Evolutionary conservation across 371 early-diverging fungal genomes (phyloP).

Genomic region (Zopfochytrium polystomum): DNA sequence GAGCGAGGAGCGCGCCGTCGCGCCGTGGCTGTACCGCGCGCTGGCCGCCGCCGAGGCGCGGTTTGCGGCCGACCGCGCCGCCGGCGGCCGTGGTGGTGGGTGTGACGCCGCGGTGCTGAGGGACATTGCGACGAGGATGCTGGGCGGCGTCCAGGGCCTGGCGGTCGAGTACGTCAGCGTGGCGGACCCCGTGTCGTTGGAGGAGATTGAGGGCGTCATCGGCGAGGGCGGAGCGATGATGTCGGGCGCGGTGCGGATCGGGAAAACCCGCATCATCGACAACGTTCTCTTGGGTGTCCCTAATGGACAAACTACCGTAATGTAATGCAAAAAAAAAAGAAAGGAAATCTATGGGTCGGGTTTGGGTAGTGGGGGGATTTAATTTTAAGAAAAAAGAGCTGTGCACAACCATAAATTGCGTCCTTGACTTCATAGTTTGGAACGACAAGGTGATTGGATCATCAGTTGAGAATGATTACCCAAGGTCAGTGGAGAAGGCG

Average conservation of each 20-base stretch:
- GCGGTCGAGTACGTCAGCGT: constrained; percentile 83
- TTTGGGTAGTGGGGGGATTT: no score
- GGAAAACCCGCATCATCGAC: constrained; percentile 90
- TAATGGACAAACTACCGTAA: no score
- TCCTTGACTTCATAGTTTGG: no score
- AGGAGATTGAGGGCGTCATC: constrained; percentile 50
- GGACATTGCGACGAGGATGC: constrained; percentile 26
- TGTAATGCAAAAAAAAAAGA: no score
- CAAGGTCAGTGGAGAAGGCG: no score
- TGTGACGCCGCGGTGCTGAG: constrained; percentile 42
- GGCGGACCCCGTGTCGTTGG: constrained; percentile 67
- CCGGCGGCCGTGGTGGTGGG: constrained; percentile 47
- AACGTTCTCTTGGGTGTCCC: constrained; percentile 73
- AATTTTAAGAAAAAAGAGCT: no score
- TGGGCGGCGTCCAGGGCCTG: constrained; percentile 26
- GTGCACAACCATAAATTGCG: no score
- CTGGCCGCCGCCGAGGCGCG: constrained; percentile 55
- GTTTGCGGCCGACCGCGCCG: constrained; percentile 31
- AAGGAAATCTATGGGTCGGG: no score
- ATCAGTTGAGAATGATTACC: no score
- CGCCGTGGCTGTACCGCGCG: constrained; percentile 74
- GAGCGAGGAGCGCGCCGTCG: constrained; percentile 63
- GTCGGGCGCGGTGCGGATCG: constrained; percentile 84
- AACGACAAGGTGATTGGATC: no score
- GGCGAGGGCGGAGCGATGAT: constrained; percentile 60